Base-by-base conservation (phyloP, 2,329 filamentous ascomycete species). In the Pseudogymnoascus sp. region DNA sequence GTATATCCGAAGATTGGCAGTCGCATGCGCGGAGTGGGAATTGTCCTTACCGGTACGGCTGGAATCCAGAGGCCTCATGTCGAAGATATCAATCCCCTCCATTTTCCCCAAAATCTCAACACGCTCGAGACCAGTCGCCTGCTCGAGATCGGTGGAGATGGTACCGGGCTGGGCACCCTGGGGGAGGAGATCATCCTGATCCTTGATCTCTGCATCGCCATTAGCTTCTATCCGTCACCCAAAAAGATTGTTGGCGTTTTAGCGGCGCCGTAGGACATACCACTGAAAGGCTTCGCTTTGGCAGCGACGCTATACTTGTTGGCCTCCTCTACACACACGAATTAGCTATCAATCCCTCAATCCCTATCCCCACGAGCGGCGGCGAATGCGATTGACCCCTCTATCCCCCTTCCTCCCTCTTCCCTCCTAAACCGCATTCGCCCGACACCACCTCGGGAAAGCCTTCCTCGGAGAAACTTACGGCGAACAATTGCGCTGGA, bases 91-190 rank as follows among this genome's bases (percentile, higher is more conserved):
- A 73, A 97, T 82, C 70, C 95, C 93, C 84, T 97, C 91, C 89
- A 97, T 96, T 87, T 99, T 99, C 80, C 95, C 95, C 77, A 99
- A 84, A 74, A 99, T 95, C 81, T 99, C 95, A 72, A 99, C 86
- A 86, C 95, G 93, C 84, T 99, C 95, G 66, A 97, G 84, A 90
- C 95, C 95, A 72, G 95, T 97, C 65, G 95, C 81, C 79, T 99
- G 95, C 78, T 97, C 92, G 76, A 96, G 79, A 79, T 99, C 95
- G 80, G 91, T 96, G 70, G 95, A 91, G 70, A 99, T 82, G 76
- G 89, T 90, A 75, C 95, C 93, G 68, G 87, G 80, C 72, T 84
- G 78, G 72, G 89, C 92, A 82, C 95, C 95, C 36, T 91, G 90
- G 68, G 89, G 85, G 69, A 96, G 70, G 65, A 99, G 90, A 78